Conservation (phyloP, 2,329 filamentous ascomycete genomes). For the Incumbomyces delicatus region DNA sequence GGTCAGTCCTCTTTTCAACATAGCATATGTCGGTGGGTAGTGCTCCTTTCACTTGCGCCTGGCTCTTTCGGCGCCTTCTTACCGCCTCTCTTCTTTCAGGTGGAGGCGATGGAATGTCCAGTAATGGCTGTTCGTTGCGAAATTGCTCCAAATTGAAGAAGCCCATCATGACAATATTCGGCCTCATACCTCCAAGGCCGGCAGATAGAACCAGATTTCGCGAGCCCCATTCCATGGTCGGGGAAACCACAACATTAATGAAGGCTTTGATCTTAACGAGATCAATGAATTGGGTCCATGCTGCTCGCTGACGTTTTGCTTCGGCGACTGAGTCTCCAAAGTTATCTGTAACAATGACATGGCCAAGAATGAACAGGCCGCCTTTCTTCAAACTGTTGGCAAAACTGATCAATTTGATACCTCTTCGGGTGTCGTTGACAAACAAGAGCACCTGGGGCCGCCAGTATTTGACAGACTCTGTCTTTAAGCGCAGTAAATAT, state of each 20-base stretch:
- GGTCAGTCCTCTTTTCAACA: slow-evolving; percentile 58
- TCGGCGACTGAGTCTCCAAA: slow-evolving; percentile 71
- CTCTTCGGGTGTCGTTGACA: slow-evolving; percentile 70
- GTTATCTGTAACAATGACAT: slow-evolving; percentile 78
- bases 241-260: slow-evolving; percentile 75
- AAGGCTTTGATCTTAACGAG: slow-evolving; percentile 82
- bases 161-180: slow-evolving; percentile 74
- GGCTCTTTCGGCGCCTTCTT: slow-evolving; percentile 13
- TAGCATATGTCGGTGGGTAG: slow-evolving; percentile 62
- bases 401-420: slow-evolving; percentile 78
- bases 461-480: slow-evolving; percentile 92
- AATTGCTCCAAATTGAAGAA: slow-evolving; percentile 75
- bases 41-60: slow-evolving; percentile 38
- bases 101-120: slow-evolving; percentile 46
- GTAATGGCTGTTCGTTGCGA: slow-evolving; percentile 48
- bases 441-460: slow-evolving; percentile 76
- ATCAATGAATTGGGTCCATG: slow-evolving; percentile 82
- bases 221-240: slow-evolving; percentile 73
- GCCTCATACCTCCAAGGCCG: slow-evolving; percentile 76
- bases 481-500: slow-evolving; percentile 70
- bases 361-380: slow-evolving; percentile 71
- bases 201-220: slow-evolving; percentile 73
- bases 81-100: slow-evolving; percentile 21
- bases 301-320: slow-evolving; percentile 66
- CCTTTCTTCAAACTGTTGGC: slow-evolving; percentile 89